Conservation (phyloP, 495 filamentous ascomycete species). For the Penicillium nucicola region DNA sequence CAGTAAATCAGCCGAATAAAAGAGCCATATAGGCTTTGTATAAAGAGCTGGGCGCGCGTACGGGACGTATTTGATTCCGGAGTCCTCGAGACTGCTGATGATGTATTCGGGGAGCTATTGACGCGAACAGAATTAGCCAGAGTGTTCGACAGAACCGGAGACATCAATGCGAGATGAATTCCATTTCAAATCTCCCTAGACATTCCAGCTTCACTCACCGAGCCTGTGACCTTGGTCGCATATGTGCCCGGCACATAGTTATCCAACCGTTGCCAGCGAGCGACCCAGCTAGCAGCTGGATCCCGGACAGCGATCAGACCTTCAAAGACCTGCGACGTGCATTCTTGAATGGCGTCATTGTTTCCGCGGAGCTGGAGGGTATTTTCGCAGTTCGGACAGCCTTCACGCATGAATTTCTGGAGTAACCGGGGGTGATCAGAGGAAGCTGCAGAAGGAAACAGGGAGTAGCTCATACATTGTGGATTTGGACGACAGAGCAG, state of each 20-base stretch:
- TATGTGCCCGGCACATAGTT: slow-evolving; percentile 83
- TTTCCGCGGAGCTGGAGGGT: slow-evolving; percentile 79
- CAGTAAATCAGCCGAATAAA: slow-evolving; percentile 1
- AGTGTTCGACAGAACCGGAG: background rate
- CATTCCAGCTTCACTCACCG: slow-evolving; percentile 39
- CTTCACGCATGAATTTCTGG: slow-evolving; percentile 76
- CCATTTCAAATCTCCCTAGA: background rate
- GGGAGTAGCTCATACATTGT: slow-evolving; percentile 51
- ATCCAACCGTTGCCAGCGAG: slow-evolving; percentile 90
- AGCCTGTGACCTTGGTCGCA: slow-evolving; percentile 86
- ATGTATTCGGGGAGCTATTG: slow-evolving; percentile 61
- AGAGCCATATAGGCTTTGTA: background rate
- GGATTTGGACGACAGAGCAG: slow-evolving; percentile 84
- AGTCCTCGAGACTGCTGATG: slow-evolving; percentile 62
- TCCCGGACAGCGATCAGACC: slow-evolving; percentile 80
- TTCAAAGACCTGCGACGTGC: slow-evolving; percentile 93
- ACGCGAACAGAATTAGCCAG: slow-evolving; percentile 1
- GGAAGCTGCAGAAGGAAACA: background rate
- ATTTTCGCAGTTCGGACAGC: slow-evolving; percentile 94
- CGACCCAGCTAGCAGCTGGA: slow-evolving; percentile 80
- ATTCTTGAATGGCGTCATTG: slow-evolving; percentile 78
- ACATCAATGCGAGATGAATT: background rate
- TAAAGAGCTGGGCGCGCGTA: slow-evolving; percentile 19
- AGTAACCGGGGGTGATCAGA: slow-evolving; percentile 1
- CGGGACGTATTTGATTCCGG: slow-evolving; percentile 68